phyloP scores from a whole-genome alignment of 768 basidiomycete species.

The Tubosaeta sp. region DNA sequence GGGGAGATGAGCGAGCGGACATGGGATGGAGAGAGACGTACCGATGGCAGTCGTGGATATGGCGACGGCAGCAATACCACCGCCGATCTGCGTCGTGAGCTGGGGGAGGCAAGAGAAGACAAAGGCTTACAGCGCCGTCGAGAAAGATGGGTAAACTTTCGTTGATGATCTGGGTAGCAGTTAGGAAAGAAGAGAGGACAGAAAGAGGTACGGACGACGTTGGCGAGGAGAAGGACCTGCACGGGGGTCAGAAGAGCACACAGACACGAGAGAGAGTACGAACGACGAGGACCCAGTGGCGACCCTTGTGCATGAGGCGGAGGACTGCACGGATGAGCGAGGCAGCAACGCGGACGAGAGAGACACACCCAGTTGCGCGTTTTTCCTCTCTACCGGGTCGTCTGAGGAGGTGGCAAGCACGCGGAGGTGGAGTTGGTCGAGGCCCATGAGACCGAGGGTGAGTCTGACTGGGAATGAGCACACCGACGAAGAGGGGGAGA shows the following conservation, averaged over 20 bases:
- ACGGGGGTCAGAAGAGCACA: slow-evolving; percentile 1
- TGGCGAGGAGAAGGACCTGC: slow-evolving; percentile 80
- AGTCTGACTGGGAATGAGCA: slow-evolving; percentile 42
- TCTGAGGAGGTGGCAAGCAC: slow-evolving; percentile 82
- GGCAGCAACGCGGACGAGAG: background rate
- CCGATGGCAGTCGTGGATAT: slow-evolving; percentile 64
- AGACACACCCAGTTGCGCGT: slow-evolving; percentile 64
- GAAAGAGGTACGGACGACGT: slow-evolving; percentile 58
- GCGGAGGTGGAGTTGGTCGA: slow-evolving; percentile 86
- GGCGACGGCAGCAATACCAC: slow-evolving; percentile 69
- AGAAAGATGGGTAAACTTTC: slow-evolving; percentile 82
- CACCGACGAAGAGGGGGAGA: slow-evolving; percentile 14
- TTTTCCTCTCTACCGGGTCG: slow-evolving; percentile 58
- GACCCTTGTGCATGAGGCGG: slow-evolving; percentile 54
- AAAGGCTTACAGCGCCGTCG: slow-evolving; percentile 54
- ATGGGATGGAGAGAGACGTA: slow-evolving; percentile 26
- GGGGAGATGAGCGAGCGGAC: background rate
- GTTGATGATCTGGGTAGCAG: slow-evolving; percentile 60
- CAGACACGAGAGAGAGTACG: slow-evolving; percentile 7
- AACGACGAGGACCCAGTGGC: slow-evolving; percentile 95
- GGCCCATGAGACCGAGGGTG: slow-evolving; percentile 90
- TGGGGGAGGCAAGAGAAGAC: slow-evolving; percentile 54
- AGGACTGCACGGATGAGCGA: slow-evolving; percentile 39
- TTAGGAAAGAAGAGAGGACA: background rate
- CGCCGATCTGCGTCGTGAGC: slow-evolving; percentile 48